These are phyloP conservation scores for Chlamydomonas applanata DNA, from an alignment of 139 green algal species.

Conservation along the genomic window DNA sequence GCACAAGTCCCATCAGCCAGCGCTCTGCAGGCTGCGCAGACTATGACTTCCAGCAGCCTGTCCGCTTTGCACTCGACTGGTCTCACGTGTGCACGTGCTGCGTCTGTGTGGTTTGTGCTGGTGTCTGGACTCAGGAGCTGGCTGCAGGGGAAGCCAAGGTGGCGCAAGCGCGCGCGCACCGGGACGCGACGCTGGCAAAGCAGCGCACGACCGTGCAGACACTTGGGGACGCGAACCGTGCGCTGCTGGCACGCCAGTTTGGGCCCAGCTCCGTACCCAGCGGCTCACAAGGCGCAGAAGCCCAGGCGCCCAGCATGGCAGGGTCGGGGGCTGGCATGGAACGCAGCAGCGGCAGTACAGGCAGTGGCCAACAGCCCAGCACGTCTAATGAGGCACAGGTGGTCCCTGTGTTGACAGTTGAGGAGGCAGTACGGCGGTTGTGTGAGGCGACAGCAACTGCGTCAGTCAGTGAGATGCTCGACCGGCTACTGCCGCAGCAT, in stretches of 20 bases:
- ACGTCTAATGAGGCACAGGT: neutral
- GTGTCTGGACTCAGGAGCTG: too few species aligned
- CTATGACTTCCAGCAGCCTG: too few species aligned
- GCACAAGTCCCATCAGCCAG: neutral
- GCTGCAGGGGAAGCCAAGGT: slow-evolving; percentile 12
- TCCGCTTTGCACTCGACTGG: too few species aligned
- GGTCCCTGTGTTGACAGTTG: slow-evolving; percentile 12
- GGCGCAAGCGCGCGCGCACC: neutral
- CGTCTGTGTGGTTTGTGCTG: too few species aligned
- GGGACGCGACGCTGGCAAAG: neutral
- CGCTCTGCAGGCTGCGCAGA: neutral
- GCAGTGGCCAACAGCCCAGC: too few species aligned
- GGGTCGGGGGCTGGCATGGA: too few species aligned
- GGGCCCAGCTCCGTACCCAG: neutral
- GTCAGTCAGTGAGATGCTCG: slow-evolving; percentile 22
- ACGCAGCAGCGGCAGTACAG: too few species aligned
- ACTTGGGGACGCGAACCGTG: neutral
- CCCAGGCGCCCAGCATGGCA: too few species aligned
- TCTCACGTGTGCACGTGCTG: too few species aligned
- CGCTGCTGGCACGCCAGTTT: slow-evolving; percentile 7
- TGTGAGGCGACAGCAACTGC: slow-evolving; percentile 35
- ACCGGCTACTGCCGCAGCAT: slow-evolving; percentile 28
- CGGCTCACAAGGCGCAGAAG: too few species aligned
- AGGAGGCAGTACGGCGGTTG: slow-evolving; percentile 45
- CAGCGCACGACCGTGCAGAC: neutral